Base-by-base conservation (phyloP, 78 protist species). In the Paratrimastix pyriformis region DNA sequence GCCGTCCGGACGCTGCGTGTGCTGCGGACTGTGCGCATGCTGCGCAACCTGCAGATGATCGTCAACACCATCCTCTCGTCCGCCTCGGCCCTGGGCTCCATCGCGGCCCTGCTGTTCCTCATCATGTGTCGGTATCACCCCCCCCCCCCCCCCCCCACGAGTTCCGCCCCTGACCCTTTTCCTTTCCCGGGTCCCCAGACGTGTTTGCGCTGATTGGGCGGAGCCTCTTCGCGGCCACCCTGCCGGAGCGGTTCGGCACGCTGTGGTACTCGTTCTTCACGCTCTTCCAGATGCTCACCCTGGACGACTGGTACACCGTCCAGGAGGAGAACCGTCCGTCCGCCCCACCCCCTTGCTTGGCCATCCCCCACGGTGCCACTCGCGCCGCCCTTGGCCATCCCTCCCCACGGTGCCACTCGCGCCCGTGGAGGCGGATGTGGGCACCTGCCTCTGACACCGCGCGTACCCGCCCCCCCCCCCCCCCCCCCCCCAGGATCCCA, bases 271-370 rank as follows among this genome's bases (percentile, higher is more conserved):
- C 66, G 0, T 1, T 74, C 29, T 57, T 74, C 29, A 18, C 78
- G 0, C 55, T 74, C 11, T 74, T 74, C 66, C 64, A 52, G 64
- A 40, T 74, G 37, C 15, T 74, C 42, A 57, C 78, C n/a, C 40
- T 74, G 39, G 78, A 74, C 59, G 66, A 74, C 40, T 74, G 78
- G 78, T 60, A 4, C 42, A 32, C 24, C n/a, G 54, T 15, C 38
- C 24, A n/a, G n/a, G 48, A 74, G n/a, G 37, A 40, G 37, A n/a
- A n/a, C n/a, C n/a, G n/a, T n/a, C n/a, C n/a, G n/a, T n/a, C n/a
- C n/a, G n/a, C n/a, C n/a, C n/a, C n/a, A n/a, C n/a, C n/a, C n/a
- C n/a, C n/a, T n/a, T n/a, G n/a, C n/a, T n/a, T n/a, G n/a, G n/a
- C n/a, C n/a, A n/a, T n/a, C n/a, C n/a, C n/a, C n/a, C n/a, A n/a